phyloP scores from a whole-genome alignment of 148 eudicot genomes.

The Rhododendron molle region DNA sequence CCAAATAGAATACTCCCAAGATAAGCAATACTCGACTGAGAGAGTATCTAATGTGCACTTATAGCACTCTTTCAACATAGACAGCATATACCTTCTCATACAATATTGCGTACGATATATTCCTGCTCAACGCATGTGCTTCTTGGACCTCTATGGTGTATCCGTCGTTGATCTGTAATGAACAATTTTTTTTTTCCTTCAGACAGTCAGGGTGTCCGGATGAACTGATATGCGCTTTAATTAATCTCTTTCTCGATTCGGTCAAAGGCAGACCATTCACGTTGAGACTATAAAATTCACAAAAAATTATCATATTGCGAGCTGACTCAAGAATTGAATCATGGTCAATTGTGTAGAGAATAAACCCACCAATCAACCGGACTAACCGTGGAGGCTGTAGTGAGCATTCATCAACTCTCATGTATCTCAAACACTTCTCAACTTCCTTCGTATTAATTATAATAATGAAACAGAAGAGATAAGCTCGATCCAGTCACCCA shows the following conservation, averaged over 20 bases:
- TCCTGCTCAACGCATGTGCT: background rate
- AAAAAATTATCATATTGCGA: no score
- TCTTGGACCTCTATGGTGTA: background rate
- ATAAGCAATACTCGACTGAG: no score
- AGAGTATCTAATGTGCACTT: background rate
- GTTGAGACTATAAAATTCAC: background rate
- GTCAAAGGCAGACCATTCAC: no score
- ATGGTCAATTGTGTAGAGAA: no score
- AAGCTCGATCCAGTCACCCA: background rate
- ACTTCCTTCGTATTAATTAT: background rate
- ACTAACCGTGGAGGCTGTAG: no score
- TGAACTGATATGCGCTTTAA: no score
- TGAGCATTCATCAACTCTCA: background rate
- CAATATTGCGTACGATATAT: no score
- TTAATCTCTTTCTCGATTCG: no score
- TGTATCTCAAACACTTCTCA: background rate
- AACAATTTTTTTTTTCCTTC: no score
- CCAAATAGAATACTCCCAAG: no score
- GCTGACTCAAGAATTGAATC: no score
- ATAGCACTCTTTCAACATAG: background rate
- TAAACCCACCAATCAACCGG: background rate
- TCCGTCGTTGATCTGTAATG: background rate
- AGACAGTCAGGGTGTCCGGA: no score
- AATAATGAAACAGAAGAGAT: background rate
- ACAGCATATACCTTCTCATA: background rate